Evolutionary conservation across 192 early-diverging fungal species (phyloP).

Genomic region (Cladochytrium replicatum): DNA sequence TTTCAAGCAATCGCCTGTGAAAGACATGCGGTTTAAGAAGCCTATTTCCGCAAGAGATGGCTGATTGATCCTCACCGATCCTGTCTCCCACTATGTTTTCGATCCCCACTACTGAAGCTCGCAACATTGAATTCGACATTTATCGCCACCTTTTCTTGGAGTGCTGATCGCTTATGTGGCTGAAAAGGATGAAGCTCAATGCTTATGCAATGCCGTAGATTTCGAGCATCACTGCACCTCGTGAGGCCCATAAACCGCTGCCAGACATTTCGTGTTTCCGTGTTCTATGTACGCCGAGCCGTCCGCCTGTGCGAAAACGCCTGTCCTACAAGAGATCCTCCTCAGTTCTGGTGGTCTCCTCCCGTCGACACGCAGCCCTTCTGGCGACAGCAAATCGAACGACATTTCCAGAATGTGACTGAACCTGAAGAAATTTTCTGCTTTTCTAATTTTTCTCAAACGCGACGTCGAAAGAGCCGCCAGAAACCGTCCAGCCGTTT

Average conservation of each 20-base stretch:
- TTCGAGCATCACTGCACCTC: too few relatives aligned
- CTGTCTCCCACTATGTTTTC: constrained; percentile 68
- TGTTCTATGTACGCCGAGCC: constrained; percentile 92
- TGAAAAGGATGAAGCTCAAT: too few relatives aligned
- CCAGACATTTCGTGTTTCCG: constrained; percentile 90
- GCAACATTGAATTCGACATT: constrained; percentile 89
- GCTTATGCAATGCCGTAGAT: too few relatives aligned
- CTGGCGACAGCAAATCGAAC: constrained; percentile 5
- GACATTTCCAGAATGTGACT: too few relatives aligned
- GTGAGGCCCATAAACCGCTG: constrained; percentile 84
- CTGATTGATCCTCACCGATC: constrained; percentile 56
- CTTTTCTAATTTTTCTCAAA: too few relatives aligned
- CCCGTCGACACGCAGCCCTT: constrained; percentile 90
- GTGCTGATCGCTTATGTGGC: too few relatives aligned
- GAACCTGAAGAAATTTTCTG: too few relatives aligned
- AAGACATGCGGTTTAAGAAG: not conserved
- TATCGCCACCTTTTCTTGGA: constrained; percentile 66
- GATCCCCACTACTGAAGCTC: constrained; percentile 81
- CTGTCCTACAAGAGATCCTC: constrained; percentile 67
- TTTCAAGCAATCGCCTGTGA: constrained; percentile 70
- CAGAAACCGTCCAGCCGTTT: too few relatives aligned
- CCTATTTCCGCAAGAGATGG: too few relatives aligned
- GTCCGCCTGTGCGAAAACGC: constrained; percentile 73
- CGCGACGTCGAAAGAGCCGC: too few relatives aligned
- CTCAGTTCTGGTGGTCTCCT: constrained; percentile 81